Conservation (phyloP, 805 yeast species). For the Vanderwaltozyma tropicalis region DNA sequence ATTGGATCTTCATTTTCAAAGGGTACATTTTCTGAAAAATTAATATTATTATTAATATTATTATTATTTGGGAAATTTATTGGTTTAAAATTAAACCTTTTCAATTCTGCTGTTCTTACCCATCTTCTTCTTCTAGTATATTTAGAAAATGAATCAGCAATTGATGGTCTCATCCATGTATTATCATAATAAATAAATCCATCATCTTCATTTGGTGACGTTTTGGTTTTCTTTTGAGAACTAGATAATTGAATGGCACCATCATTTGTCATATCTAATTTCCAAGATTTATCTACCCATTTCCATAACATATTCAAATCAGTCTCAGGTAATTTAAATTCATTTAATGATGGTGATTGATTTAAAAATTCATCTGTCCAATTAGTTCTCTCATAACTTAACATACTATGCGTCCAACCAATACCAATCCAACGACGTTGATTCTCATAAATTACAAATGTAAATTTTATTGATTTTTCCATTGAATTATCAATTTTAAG, state of each 20-base stretch:
- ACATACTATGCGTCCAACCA: slow-evolving; percentile 93
- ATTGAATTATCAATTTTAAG: not conserved
- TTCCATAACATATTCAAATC: slow-evolving; percentile 55
- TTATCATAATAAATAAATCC: slow-evolving; percentile 86
- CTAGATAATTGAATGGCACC: slow-evolving; percentile 68
- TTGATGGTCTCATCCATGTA: slow-evolving; percentile 84
- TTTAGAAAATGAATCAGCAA: slow-evolving; percentile 79
- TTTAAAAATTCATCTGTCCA: slow-evolving; percentile 96
- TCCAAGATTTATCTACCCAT: slow-evolving; percentile 93
- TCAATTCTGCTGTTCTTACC: slow-evolving; percentile 85
- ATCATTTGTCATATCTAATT: slow-evolving; percentile 79
- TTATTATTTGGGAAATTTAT: no score
- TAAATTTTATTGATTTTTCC: slow-evolving; percentile 47
- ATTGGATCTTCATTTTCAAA: not conserved
- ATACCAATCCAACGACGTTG: slow-evolving; percentile 96
- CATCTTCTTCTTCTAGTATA: slow-evolving; percentile 92
- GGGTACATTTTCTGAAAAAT: not conserved
- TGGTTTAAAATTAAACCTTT: not conserved
- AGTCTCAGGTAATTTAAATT: slow-evolving; percentile 70
- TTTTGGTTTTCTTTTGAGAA: slow-evolving; percentile 42
- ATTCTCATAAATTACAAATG: slow-evolving; percentile 86
- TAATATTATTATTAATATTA: no score
- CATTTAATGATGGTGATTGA: slow-evolving; percentile 68
- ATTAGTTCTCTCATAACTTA: slow-evolving; percentile 86
- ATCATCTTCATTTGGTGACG: slow-evolving; percentile 68